Percentiles rank a stretch among this genome's conserved stretches.
These are phyloP conservation scores for Capillidium rhysosporum DNA, from an alignment of 371 early-diverging fungal species.

Conservation along the genomic window DNA sequence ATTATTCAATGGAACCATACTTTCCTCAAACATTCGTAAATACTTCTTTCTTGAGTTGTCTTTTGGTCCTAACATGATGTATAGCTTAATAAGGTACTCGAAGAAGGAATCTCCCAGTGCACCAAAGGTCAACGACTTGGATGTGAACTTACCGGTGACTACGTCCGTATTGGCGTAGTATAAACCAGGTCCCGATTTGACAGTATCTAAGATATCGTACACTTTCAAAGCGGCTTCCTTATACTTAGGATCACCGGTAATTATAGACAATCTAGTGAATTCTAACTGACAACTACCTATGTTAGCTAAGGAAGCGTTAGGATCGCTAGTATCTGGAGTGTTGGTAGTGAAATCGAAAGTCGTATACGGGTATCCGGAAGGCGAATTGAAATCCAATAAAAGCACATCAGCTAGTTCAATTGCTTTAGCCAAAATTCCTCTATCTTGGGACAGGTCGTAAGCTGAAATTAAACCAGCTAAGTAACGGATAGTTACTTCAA, in stretches of 20 bases:
- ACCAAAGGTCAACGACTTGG: constrained; percentile 7
- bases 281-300: constrained; percentile 75
- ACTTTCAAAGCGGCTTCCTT: constrained; percentile 10
- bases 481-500: constrained; percentile 80
- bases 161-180: constrained; percentile 21
- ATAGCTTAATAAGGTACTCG: constrained; percentile 6
- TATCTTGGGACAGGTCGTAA: constrained; percentile 51
- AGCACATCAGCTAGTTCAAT: constrained; percentile 54
- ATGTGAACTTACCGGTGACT: constrained; percentile 8
- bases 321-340: constrained; percentile 12
- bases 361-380: constrained; percentile 56
- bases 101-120: constrained; percentile 9
- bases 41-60: not conserved
- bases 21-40: not conserved
- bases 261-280: constrained; percentile 57
- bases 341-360: constrained; percentile 26
- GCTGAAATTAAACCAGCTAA: constrained; percentile 61
- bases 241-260: constrained; percentile 45
- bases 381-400: constrained; percentile 49
- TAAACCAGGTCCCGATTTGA: constrained; percentile 30
- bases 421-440: constrained; percentile 45
- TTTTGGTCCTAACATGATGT: not conserved
- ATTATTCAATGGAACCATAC: not conserved
- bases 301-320: constrained; percentile 52
- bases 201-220: not conserved